Evolutionary conservation across 148 eudicot species (phyloP).

Genomic region (Nepenthes gracilis): DNA sequence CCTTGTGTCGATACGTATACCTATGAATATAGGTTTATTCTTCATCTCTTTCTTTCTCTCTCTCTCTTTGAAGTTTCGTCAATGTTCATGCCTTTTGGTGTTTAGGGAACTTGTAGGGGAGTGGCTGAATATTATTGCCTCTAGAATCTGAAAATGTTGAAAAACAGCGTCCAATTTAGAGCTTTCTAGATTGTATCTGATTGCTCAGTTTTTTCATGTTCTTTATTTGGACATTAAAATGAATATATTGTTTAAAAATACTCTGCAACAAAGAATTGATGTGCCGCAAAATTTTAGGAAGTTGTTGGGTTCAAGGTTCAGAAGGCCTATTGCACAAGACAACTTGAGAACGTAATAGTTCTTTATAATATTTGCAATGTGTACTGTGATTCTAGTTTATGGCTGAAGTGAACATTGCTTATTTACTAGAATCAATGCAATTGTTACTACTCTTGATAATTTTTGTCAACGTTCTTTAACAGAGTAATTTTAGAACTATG

Average conservation of each 20-base stretch:
- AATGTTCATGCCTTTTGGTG: neutral
- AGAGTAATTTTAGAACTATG: too few species aligned
- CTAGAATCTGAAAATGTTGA: neutral
- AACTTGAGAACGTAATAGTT: constrained; percentile 66
- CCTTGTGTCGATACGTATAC: too few species aligned
- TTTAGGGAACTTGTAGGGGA: neutral
- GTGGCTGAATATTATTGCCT: neutral
- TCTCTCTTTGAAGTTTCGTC: neutral
- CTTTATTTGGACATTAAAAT: neutral
- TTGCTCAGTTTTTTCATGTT: too few species aligned
- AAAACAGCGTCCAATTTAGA: too few species aligned
- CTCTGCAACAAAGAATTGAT: constrained; percentile 58
- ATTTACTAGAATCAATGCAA: too few species aligned
- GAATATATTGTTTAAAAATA: neutral
- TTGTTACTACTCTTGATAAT: too few species aligned
- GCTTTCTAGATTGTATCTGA: too few species aligned
- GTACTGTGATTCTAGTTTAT: neutral
- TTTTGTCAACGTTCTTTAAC: too few species aligned
- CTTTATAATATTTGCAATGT: neutral
- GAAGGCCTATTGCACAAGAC: constrained; percentile 63
- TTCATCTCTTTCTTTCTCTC: neutral
- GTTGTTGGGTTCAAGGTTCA: constrained; percentile 50
- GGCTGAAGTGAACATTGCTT: too few species aligned
- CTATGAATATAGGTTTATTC: too few species aligned
- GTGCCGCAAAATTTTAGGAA: constrained; percentile 69